Percentiles rank a stretch among this genome's conserved stretches.
Conservation (phyloP, 345 rosid species). For the Gossypium stocksii region DNA sequence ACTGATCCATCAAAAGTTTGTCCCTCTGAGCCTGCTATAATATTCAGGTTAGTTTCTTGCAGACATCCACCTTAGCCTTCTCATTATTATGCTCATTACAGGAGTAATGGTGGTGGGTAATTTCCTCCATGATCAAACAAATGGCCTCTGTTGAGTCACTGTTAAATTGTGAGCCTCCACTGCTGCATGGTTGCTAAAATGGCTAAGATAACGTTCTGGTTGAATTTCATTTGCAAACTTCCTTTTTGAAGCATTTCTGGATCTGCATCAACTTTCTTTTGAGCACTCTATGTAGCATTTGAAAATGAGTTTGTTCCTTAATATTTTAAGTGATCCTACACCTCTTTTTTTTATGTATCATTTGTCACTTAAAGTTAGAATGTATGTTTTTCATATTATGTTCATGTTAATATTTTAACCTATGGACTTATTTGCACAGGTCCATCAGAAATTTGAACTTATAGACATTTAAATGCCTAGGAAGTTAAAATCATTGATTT, state of each 20-base stretch:
- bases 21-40: slow-evolving; percentile 58
- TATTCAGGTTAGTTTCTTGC: slow-evolving; percentile 55
- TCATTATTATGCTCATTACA: slow-evolving; percentile 7
- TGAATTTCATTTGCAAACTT: neutral
- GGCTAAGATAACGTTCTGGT: neutral
- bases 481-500: slow-evolving; percentile 7
- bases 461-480: neutral
- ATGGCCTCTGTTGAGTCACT: neutral
- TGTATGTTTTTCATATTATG: neutral
- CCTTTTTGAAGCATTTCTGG: neutral
- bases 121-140: neutral
- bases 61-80: neutral
- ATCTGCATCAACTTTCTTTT: neutral
- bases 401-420: neutral
- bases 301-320: neutral
- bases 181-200: neutral
- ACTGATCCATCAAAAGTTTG: slow-evolving; percentile 57
- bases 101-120: slow-evolving; percentile 2
- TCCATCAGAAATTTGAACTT: neutral
- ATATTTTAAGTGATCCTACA: neutral
- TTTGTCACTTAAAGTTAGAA: neutral
- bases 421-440: neutral
- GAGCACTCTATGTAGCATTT: neutral
- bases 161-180: neutral
- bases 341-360: neutral